phyloP scores from a whole-genome alignment of 345 rosid species.

The Salix arbutifolia region DNA sequence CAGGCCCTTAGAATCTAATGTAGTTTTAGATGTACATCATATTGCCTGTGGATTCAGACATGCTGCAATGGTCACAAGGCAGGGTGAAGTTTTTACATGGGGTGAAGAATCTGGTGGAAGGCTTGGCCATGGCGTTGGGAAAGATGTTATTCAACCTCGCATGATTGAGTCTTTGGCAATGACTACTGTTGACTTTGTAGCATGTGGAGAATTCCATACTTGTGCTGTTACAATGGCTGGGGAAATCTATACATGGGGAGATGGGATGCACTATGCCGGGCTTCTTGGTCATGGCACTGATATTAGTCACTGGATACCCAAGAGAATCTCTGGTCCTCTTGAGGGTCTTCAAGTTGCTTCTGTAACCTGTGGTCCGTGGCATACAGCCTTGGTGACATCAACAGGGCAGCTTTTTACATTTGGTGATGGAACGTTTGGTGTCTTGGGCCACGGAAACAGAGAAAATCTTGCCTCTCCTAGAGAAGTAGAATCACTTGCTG shows the following conservation, averaged over 20 bases:
- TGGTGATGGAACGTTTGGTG: constrained; percentile 97
- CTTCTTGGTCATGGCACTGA: constrained; percentile 88
- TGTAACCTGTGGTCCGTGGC: constrained; percentile 97
- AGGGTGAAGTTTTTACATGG: constrained; percentile 95
- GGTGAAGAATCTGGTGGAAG: constrained; percentile 95
- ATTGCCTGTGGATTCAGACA: constrained; percentile 90
- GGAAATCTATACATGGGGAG: constrained; percentile 96
- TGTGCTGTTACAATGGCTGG: constrained; percentile 92
- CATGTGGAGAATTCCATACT: constrained; percentile 94
- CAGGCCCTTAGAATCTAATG: constrained; percentile 72
- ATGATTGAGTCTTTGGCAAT: constrained; percentile 70
- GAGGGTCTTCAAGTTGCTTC: constrained; percentile 86
- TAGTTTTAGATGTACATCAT: constrained; percentile 83
- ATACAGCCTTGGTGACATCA: constrained; percentile 83
- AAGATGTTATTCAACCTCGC: constrained; percentile 70
- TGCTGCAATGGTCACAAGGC: constrained; percentile 82
- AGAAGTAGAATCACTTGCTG: constrained; percentile 84
- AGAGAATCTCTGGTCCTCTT: constrained; percentile 87
- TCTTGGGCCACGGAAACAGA: constrained; percentile 81
- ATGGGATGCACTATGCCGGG: constrained; percentile 86
- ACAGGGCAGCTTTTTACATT: constrained; percentile 88
- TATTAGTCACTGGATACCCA: constrained; percentile 96
- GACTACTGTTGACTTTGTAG: constrained; percentile 65
- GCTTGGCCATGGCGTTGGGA: constrained; percentile 88
- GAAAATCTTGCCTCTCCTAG: constrained; percentile 64